phyloP scores from a whole-genome alignment of 2,329 filamentous ascomycete species.

The Cercospora sesami region DNA sequence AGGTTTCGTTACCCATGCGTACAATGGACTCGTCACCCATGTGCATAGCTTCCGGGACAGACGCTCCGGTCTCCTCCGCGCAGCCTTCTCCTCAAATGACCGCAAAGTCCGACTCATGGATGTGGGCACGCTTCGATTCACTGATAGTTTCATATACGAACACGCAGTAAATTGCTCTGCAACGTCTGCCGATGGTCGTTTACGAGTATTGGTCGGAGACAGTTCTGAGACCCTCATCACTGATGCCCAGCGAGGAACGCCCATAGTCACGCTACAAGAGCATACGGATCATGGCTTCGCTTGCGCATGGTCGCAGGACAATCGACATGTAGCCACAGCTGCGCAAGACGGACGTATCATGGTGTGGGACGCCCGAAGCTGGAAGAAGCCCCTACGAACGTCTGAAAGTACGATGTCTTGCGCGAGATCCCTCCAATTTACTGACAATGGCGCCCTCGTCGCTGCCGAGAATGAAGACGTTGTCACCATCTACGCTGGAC shows the following conservation, averaged over 20 bases:
- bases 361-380: slow-evolving; percentile 74
- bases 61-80: slow-evolving; percentile 48
- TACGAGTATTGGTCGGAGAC: slow-evolving; percentile 74
- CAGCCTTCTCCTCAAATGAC: slow-evolving; percentile 61
- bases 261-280: slow-evolving; percentile 54
- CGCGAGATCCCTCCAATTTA: slow-evolving; percentile 69
- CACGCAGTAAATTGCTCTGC: slow-evolving; percentile 72
- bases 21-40: slow-evolving; percentile 60
- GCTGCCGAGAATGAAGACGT: slow-evolving; percentile 75
- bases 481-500: slow-evolving; percentile 54
- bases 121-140: slow-evolving; percentile 58
- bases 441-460: slow-evolving; percentile 68
- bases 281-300: slow-evolving; percentile 72
- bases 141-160: slow-evolving; percentile 57
- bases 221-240: slow-evolving; percentile 64
- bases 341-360: slow-evolving; percentile 72
- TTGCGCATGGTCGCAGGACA: slow-evolving; percentile 77
- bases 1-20: slow-evolving; percentile 52
- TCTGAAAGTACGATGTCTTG: slow-evolving; percentile 67
- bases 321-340: slow-evolving; percentile 72
- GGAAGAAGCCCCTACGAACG: slow-evolving; percentile 57
- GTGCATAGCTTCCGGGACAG: slow-evolving; percentile 55
- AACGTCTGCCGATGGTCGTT: slow-evolving; percentile 67
- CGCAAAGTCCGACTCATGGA: slow-evolving; percentile 56
- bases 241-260: slow-evolving; percentile 62